Evolutionary conservation across 768 basidiomycete genomes (phyloP), one percentile per base, ranked within the genome.

Genomic region (Boletellus emodensis): DNA sequence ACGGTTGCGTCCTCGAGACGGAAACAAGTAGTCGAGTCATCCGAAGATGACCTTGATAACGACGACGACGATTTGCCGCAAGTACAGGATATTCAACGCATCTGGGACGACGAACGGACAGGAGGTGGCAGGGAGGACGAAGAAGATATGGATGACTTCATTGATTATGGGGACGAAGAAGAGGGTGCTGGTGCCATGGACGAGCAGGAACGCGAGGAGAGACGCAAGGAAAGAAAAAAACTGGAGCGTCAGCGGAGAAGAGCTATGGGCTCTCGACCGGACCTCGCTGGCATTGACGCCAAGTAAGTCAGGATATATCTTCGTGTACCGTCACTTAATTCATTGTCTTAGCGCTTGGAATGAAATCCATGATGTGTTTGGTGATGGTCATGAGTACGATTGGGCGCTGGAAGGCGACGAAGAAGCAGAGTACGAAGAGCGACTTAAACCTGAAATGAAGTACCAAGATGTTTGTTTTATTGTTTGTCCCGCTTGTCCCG

Each of bases 311-410:
- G 14, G 37, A 35, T 47, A 13, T 15, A 11, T 40, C 15, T 28
- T 51, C 40, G 7, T 34, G 18, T 17, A 38, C 37, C n/a, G 40
- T 45, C 46, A 40, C 30, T 52, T 48, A 52, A 61, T 57, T 49
- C 57, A 32, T n/a, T 39, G 6, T 49, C 54, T 3, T 57, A 95
- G 92, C 61, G 87, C 92, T 24, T 96, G 93, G 92, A 87, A 90
- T 41, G 96, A 97, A 70, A 88, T 98, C 24, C 86, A 89, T 54
- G 94, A 92, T 51, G 91, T 98, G 1, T 99, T 99, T 57, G 96
- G 96, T 32, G 90, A 94, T 56, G 96, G 96, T 7, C 85, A 87
- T 60, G 94, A 98, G 57, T 99, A 95, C 65, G 93, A 93, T 59
- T 94, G 91, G 87, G 94, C 94, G 12, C 68, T 99, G 40, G 85